phyloP scores from a whole-genome alignment of 164 flowering plant genomes.

The Paratinospora sagittata region DNA sequence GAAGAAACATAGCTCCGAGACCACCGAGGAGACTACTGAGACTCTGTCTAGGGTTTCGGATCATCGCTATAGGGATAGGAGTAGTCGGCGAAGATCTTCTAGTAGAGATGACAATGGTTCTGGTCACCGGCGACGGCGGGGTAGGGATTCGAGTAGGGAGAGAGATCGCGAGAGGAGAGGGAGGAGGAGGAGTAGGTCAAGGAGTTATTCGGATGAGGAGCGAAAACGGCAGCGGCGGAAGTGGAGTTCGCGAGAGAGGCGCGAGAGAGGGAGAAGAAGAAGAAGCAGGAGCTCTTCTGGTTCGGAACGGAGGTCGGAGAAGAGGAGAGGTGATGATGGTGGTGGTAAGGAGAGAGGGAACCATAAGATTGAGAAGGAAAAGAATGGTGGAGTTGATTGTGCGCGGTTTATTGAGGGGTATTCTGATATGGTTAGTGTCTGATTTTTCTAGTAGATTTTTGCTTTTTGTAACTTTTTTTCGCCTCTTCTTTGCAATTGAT shows the following conservation, averaged over 20 bases:
- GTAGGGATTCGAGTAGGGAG: slow-evolving; percentile 16
- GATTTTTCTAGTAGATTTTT: background rate
- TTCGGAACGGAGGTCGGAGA: slow-evolving; percentile 24
- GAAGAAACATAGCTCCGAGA: slow-evolving; percentile 26
- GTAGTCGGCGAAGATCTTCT: background rate
- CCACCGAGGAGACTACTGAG: slow-evolving; percentile 2
- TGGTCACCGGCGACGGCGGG: slow-evolving; percentile 14
- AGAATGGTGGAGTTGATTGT: slow-evolving; percentile 42
- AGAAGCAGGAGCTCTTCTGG: slow-evolving; percentile 30
- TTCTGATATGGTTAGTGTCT: slow-evolving; percentile 53
- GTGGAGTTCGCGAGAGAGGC: slow-evolving; percentile 11
- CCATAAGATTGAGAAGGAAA: slow-evolving; percentile 23
- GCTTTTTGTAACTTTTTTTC: no score
- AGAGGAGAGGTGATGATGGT: slow-evolving; percentile 20
- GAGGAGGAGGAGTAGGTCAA: slow-evolving; percentile 16
- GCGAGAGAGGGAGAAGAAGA: slow-evolving; percentile 28
- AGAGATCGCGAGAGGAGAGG: slow-evolving; percentile 15
- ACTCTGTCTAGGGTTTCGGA: slow-evolving; percentile 31
- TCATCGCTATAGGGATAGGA: slow-evolving; percentile 8
- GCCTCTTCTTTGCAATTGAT: background rate
- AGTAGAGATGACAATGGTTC: slow-evolving; percentile 13
- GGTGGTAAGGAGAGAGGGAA: slow-evolving; percentile 13
- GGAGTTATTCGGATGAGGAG: slow-evolving; percentile 12
- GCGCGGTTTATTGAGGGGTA: slow-evolving; percentile 62
- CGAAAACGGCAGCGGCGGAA: background rate